Conservation (phyloP, 306 rosid genomes). For the Dalbergia cochinchinensis region DNA sequence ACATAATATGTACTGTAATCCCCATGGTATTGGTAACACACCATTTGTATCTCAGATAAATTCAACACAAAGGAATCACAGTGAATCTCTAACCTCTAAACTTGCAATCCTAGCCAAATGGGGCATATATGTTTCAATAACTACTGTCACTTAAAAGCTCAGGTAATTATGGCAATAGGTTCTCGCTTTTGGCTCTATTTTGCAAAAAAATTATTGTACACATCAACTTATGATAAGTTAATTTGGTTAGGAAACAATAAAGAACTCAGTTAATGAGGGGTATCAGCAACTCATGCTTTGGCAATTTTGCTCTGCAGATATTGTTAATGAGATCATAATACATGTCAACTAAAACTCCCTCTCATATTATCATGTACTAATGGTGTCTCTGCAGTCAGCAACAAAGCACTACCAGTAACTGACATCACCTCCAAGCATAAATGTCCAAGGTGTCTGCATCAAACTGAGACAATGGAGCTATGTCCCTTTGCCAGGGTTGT, state of each 20-base stretch:
- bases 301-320: no score
- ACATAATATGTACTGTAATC: no score
- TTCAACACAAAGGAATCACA: background rate
- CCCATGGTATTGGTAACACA: no score
- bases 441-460: no score
- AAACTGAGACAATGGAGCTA: no score
- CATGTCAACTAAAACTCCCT: no score
- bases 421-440: no score
- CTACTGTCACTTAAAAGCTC: background rate
- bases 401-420: no score
- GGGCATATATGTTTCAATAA: background rate
- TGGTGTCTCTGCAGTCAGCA: no score
- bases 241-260: background rate
- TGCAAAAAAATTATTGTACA: constrained; percentile 5
- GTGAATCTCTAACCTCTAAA: background rate
- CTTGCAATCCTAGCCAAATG: constrained; percentile 8
- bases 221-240: background rate
- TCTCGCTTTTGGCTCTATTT: background rate
- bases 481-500: no score
- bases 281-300: background rate
- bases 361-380: no score
- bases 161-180: background rate
- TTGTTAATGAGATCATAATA: no score
- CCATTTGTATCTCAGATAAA: background rate
- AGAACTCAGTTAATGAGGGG: background rate